Percentiles rank a stretch among this genome's conserved stretches.
Evolutionary conservation across 2,329 filamentous ascomycete species (phyloP).

Genomic region (Aspergillus costaricaensis): DNA sequence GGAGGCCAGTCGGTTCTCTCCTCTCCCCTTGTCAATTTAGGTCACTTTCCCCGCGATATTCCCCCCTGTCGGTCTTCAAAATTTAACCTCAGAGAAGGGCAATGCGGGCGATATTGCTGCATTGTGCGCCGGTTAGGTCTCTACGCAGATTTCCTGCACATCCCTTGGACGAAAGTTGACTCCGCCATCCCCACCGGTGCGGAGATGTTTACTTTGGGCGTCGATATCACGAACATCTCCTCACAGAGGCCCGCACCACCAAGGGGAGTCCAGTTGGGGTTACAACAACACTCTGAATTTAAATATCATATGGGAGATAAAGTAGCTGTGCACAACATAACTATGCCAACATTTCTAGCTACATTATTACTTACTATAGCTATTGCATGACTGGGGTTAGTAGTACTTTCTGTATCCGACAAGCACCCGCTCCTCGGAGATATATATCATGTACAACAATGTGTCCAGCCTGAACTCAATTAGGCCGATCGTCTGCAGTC

Average conservation of each 20-base stretch:
- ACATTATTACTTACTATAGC: neutral
- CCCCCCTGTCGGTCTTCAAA: neutral
- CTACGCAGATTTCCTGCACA: slow-evolving; percentile 1
- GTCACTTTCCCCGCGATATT: neutral
- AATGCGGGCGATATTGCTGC: neutral
- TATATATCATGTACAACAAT: neutral
- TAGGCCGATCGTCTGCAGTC: neutral
- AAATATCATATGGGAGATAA: neutral
- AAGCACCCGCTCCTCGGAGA: neutral
- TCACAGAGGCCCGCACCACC: neutral
- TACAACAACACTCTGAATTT: neutral
- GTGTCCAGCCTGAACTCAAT: neutral
- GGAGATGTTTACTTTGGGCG: slow-evolving; percentile 20
- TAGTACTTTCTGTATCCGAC: too few relatives aligned
- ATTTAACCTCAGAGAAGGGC: neutral
- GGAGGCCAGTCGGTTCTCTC: neutral
- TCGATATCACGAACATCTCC: slow-evolving; percentile 8
- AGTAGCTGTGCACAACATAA: neutral
- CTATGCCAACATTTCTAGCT: neutral
- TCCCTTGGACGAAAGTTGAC: neutral
- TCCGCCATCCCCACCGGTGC: slow-evolving; percentile 25
- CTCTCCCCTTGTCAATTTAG: neutral
- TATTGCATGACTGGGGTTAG: too few relatives aligned
- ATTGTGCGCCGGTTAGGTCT: neutral
- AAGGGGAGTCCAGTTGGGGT: slow-evolving; percentile 1